These are phyloP conservation scores for Cylindrotheca closterium DNA, from an alignment of 108 stramenopile species.

Conservation along the genomic window DNA sequence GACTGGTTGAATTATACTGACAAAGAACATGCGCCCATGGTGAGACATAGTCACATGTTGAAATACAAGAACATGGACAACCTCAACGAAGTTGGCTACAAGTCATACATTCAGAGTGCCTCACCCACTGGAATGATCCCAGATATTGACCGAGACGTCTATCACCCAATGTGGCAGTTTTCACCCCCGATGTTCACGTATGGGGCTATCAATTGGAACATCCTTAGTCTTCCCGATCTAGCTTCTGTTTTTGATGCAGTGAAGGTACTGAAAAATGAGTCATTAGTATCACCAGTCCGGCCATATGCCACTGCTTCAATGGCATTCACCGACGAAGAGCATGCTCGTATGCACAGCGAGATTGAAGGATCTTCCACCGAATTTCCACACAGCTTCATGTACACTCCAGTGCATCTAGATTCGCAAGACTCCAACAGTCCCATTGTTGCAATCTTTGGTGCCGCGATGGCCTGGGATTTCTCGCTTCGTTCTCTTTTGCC, in stretches of 20 bases:
- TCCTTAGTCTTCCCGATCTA: background rate
- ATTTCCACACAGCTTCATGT: too few species aligned
- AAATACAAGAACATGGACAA: background rate
- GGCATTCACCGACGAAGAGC: background rate
- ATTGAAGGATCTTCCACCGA: background rate
- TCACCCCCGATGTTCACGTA: too few species aligned
- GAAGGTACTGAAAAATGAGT: background rate
- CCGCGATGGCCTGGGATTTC: background rate
- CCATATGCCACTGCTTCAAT: background rate
- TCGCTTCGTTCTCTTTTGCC: constrained; percentile 12
- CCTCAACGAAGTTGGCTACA: background rate
- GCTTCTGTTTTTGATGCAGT: background rate
- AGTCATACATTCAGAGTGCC: background rate
- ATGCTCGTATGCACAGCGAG: background rate
- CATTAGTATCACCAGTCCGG: background rate
- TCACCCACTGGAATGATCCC: background rate
- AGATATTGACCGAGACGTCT: background rate
- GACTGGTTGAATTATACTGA: background rate
- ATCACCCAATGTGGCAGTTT: background rate
- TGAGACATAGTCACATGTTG: background rate
- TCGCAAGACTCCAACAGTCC: background rate
- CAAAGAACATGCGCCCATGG: background rate
- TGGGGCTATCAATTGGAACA: background rate
- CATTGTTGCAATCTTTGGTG: background rate
- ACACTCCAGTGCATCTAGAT: background rate